A percentile compares a stretch with the other conserved stretches of the same genome.
phyloP scores from a whole-genome alignment of 441 rosid species.

The Croton setiger region DNA sequence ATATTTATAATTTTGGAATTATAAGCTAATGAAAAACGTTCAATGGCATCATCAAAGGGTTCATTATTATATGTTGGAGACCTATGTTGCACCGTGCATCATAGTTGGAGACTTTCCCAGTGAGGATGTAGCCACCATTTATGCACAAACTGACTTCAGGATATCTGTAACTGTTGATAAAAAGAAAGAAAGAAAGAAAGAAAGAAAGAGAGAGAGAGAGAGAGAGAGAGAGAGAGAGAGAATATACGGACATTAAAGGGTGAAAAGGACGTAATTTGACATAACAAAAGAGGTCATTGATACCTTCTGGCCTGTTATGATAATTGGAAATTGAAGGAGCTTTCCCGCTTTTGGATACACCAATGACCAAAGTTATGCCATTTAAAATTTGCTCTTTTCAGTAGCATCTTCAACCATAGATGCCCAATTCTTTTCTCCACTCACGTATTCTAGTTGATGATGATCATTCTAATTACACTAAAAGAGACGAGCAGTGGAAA shows the following conservation, averaged over 20 bases:
- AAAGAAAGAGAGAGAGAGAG: too few relatives aligned
- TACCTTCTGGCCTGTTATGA: neutral
- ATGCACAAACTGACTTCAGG: too few relatives aligned
- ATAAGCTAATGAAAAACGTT: neutral
- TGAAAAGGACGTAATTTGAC: neutral
- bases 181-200: neutral
- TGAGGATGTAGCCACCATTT: too few relatives aligned
- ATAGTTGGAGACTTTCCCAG: too few relatives aligned
- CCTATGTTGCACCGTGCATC: too few relatives aligned
- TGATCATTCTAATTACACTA: neutral
- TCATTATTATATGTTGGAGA: too few relatives aligned
- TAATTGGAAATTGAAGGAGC: neutral
- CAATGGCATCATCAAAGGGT: neutral
- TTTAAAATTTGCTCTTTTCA: neutral
- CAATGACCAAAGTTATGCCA: neutral
- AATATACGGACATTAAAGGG: neutral
- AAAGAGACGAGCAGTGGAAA: neutral
- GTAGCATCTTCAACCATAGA: neutral
- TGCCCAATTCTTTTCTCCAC: conserved; percentile 1
- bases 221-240: too few relatives aligned
- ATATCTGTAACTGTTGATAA: too few relatives aligned
- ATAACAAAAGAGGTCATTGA: neutral
- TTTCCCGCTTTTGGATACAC: neutral
- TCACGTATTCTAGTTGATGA: neutral
- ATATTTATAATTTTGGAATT: conserved; percentile 23